A percentile compares a stretch with the other conserved stretches of the same genome.
These are phyloP conservation scores for Lepidopterella palustris DNA, from an alignment of 495 filamentous ascomycete genomes.

Conservation along the genomic window DNA sequence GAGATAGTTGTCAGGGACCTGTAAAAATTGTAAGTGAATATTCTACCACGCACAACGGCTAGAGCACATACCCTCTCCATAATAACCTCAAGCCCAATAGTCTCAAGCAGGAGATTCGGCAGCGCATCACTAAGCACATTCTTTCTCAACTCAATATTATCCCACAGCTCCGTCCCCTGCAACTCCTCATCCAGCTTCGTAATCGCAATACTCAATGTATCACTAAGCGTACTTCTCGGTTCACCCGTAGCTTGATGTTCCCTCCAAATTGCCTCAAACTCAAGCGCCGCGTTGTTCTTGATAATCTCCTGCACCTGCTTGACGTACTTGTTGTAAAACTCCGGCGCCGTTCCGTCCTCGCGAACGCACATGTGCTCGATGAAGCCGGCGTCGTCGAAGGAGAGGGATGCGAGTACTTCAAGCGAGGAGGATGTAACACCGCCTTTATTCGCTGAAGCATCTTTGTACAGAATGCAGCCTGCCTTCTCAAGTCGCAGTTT, in stretches of 20 bases:
- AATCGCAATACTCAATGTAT: conserved; percentile 83
- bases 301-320: conserved; percentile 85
- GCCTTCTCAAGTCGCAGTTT: conserved; percentile 92
- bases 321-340: conserved; percentile 90
- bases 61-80: conserved; percentile 58
- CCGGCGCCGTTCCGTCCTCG: conserved; percentile 66
- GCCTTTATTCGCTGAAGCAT: conserved; percentile 97
- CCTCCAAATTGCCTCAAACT: conserved; percentile 97
- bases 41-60: conserved; percentile 25
- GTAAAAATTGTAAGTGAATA: background rate
- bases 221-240: conserved; percentile 74
- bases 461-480: conserved; percentile 91
- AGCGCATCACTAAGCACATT: conserved; percentile 80
- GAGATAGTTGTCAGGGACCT: conserved; percentile 89
- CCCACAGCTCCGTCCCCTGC: conserved; percentile 87
- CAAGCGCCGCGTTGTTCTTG: conserved; percentile 78
- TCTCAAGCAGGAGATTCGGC: conserved; percentile 73
- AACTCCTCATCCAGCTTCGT: conserved; percentile 93
- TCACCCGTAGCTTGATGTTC: conserved; percentile 79
- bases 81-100: conserved; percentile 85
- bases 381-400: conserved; percentile 85
- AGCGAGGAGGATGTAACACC: conserved; percentile 97
- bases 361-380: conserved; percentile 88
- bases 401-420: conserved; percentile 88
- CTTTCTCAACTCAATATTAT: conserved; percentile 67